Percentiles rank a stretch among this genome's conserved stretches.
These are phyloP conservation scores for Paraconiothyrium brasiliense DNA, from an alignment of 2,329 filamentous ascomycete genomes.

Conservation along the genomic window DNA sequence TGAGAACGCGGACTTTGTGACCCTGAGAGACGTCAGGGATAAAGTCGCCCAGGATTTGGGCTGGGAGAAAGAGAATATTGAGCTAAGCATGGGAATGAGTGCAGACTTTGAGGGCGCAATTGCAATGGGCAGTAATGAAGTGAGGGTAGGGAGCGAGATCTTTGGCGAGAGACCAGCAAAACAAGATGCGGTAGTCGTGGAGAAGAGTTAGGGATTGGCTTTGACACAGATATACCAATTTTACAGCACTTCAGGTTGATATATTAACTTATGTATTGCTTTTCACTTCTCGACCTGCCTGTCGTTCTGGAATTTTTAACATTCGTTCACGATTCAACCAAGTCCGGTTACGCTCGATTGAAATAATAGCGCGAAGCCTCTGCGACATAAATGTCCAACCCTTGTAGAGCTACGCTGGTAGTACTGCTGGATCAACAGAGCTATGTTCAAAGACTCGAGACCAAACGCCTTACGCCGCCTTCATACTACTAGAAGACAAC, in stretches of 20 bases:
- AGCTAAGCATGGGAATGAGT: slow-evolving; percentile 99
- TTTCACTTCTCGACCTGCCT: neutral
- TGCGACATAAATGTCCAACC: no score
- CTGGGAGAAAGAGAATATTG: slow-evolving; percentile 66
- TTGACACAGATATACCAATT: neutral
- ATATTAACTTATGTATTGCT: neutral
- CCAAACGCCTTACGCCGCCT: no score
- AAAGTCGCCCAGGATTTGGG: slow-evolving; percentile 71
- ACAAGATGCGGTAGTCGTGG: slow-evolving; percentile 75
- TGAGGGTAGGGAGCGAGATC: slow-evolving; percentile 91
- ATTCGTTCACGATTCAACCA: no score
- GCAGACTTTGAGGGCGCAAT: slow-evolving; percentile 94
- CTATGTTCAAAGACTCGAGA: no score
- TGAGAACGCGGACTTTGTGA: slow-evolving; percentile 91
- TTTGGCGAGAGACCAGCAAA: slow-evolving; percentile 85
- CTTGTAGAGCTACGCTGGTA: no score
- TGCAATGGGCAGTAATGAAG: slow-evolving; percentile 82
- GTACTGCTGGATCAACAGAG: no score
- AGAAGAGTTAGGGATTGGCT: slow-evolving; percentile 20
- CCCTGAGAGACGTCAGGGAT: slow-evolving; percentile 75
- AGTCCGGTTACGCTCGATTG: no score
- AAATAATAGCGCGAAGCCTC: no score
- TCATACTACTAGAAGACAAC: no score
- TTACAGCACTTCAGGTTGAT: neutral
- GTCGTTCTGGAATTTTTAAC: no score